phyloP scores from a whole-genome alignment of 257 asterid genomes.

The Salvia hispanica region DNA sequence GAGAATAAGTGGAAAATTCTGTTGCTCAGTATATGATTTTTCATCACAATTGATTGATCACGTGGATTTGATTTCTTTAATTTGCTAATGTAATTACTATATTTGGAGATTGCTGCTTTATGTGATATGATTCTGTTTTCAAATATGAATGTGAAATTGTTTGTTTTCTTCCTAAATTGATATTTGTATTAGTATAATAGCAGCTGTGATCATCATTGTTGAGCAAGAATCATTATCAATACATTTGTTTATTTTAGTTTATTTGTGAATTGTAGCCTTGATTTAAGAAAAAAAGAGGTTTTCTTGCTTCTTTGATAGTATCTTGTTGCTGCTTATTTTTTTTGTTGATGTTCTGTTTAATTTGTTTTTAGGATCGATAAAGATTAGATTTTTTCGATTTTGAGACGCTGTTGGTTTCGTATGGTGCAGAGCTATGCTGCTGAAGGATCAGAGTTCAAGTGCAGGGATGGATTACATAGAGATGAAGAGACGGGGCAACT shows the following conservation, averaged over 20 bases:
- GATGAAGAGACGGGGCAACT: constrained; percentile 48
- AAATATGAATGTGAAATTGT: background rate
- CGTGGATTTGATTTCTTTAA: constrained; percentile 24
- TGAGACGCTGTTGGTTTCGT: background rate
- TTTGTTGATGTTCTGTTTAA: constrained; percentile 14
- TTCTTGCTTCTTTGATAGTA: background rate
- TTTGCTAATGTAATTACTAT: constrained; percentile 12
- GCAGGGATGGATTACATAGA: constrained; percentile 68
- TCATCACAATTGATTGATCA: background rate
- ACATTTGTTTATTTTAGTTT: background rate
- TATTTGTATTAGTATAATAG: background rate
- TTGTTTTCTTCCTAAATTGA: background rate
- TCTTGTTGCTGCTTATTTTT: constrained; percentile 6
- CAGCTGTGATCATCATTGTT: too few relatives aligned
- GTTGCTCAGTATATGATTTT: constrained; percentile 16
- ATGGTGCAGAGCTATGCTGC: constrained; percentile 21
- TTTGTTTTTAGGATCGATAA: background rate
- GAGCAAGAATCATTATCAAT: too few relatives aligned
- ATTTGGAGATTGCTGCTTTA: constrained; percentile 18
- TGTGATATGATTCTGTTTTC: constrained; percentile 1
- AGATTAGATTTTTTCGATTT: background rate
- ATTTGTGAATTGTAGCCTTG: constrained; percentile 15
- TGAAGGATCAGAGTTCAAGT: constrained; percentile 18
- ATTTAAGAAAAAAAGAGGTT: background rate
- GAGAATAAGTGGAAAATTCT: constrained; percentile 11